Conservation (phyloP, 2,329 filamentous ascomycete genomes). For the Hymenoscyphus occultus region DNA sequence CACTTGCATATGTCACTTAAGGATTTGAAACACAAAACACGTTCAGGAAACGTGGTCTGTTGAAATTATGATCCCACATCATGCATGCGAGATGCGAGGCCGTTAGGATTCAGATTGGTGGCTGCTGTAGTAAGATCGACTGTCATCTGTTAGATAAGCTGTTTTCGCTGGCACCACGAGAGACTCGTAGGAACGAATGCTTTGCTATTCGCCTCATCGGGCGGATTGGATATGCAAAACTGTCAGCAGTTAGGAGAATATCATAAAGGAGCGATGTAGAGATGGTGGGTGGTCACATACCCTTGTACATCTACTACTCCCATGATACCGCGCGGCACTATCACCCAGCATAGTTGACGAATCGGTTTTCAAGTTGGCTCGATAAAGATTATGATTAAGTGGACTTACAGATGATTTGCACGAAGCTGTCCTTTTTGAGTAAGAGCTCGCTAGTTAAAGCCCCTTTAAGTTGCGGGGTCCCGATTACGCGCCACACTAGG, state of each 20-base stretch:
- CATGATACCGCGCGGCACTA: too few species aligned
- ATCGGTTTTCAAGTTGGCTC: too few species aligned
- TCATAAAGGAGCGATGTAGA: background rate
- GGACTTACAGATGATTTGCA: too few species aligned
- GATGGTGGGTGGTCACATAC: background rate
- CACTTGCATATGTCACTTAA: background rate
- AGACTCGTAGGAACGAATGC: background rate
- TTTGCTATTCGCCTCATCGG: background rate
- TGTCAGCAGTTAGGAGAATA: background rate
- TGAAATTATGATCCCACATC: background rate
- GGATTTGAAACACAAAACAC: background rate
- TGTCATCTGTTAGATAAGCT: background rate
- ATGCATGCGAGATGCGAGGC: background rate
- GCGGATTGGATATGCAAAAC: background rate
- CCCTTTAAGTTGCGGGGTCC: background rate
- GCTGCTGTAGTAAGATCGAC: background rate
- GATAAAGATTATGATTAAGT: too few species aligned
- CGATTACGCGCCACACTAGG: background rate
- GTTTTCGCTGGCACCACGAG: background rate
- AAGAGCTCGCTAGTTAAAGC: background rate
- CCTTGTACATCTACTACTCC: too few species aligned
- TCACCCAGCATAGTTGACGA: too few species aligned
- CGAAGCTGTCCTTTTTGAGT: background rate
- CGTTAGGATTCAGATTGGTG: background rate
- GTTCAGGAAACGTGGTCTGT: background rate